A percentile compares a stretch with the other conserved stretches of the same genome.
These are phyloP conservation scores for Paramecium sonneborni DNA, from an alignment of 73 alveolate genomes.

Conservation along the genomic window DNA sequence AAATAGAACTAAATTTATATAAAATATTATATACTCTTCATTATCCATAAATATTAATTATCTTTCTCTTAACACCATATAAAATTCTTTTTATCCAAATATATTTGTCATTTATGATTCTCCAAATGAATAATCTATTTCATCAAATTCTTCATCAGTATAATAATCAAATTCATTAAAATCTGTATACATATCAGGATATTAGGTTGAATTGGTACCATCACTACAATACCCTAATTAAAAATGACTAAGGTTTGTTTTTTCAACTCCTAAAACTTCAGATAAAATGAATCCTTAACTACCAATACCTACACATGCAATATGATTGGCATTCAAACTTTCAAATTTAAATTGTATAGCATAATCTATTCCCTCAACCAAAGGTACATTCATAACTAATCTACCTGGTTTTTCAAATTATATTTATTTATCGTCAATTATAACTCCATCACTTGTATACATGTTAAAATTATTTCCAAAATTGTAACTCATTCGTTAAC, in stretches of 20 bases:
- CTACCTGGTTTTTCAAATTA: constrained; percentile 47
- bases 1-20: constrained; percentile 8
- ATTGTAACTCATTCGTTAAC: constrained; percentile 31
- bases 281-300: constrained; percentile 48
- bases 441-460: constrained; percentile 15
- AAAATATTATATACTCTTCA: constrained; percentile 1
- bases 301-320: constrained; percentile 42
- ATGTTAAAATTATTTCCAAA: background rate
- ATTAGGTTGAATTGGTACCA: constrained; percentile 41
- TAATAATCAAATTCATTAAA: constrained; percentile 45
- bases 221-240: constrained; percentile 52
- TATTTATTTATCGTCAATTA: background rate
- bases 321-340: constrained; percentile 45
- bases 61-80: constrained; percentile 31
- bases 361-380: constrained; percentile 43
- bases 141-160: constrained; percentile 50
- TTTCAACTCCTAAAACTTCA: constrained; percentile 28
- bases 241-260: constrained; percentile 1
- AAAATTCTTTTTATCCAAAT: background rate
- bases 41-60: constrained; percentile 40
- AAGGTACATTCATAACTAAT: constrained; percentile 1
- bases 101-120: background rate
- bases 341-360: background rate
- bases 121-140: constrained; percentile 52
- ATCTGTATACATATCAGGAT: constrained; percentile 45